Evolutionary conservation across 148 eudicot genomes (phyloP).

Genomic region (Rheum nobile): DNA sequence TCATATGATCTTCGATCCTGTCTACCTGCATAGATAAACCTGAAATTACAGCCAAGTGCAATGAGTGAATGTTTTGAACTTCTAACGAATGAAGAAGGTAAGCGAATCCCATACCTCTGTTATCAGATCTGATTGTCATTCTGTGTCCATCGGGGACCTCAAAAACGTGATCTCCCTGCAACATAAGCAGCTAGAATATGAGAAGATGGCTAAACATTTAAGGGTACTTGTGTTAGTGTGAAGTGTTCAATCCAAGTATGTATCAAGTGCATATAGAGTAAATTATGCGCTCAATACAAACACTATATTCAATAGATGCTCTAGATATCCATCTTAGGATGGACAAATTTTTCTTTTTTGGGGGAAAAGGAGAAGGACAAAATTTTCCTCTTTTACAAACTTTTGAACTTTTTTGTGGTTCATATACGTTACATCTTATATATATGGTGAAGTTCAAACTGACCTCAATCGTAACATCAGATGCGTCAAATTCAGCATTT

Average conservation of each 20-base stretch:
- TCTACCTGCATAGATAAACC: slow-evolving; percentile 52
- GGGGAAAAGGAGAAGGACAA: neutral
- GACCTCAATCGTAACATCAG: slow-evolving; percentile 72
- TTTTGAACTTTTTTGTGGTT: neutral
- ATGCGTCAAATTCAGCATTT: slow-evolving; percentile 99
- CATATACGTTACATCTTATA: neutral
- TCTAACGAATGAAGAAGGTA: neutral
- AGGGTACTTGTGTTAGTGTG: neutral
- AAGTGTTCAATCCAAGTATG: neutral
- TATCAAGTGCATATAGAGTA: neutral
- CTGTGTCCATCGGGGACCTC: slow-evolving; percentile 88
- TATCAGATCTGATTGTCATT: slow-evolving; percentile 51
- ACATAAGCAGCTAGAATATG: slow-evolving; percentile 3
- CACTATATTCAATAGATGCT: neutral
- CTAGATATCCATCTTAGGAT: too few relatives aligned
- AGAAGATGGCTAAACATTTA: neutral
- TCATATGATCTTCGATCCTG: slow-evolving; percentile 44
- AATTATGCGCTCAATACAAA: too few relatives aligned
- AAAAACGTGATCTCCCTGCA: slow-evolving; percentile 89
- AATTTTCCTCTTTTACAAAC: neutral
- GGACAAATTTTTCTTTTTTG: too few relatives aligned
- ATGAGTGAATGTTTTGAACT: neutral
- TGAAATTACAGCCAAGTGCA: slow-evolving; percentile 17
- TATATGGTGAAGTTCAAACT: slow-evolving; percentile 11
- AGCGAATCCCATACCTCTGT: slow-evolving; percentile 36